Conservation (phyloP, 2,329 filamentous ascomycete genomes). For the Zarea fungicola region DNA sequence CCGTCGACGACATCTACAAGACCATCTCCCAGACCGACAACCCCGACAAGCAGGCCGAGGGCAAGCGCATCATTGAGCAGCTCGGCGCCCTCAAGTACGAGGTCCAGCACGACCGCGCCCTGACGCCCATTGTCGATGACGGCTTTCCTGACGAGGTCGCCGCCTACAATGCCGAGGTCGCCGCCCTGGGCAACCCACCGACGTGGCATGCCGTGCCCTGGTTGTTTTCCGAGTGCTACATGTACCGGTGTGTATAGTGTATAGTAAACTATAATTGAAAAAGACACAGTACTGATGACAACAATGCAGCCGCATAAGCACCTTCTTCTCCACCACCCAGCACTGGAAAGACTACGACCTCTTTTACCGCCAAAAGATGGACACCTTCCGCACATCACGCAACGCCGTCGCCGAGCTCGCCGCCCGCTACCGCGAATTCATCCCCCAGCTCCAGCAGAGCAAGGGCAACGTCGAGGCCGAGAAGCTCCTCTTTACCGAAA, state of each 20-base stretch:
- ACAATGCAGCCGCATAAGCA: constrained; percentile 60
- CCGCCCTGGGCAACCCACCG: constrained; percentile 59
- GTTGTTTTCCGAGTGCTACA: constrained; percentile 91
- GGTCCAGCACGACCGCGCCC: constrained; percentile 76
- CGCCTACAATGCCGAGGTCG: constrained; percentile 81
- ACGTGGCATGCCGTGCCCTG: constrained; percentile 83
- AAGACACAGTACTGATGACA: constrained; percentile 21
- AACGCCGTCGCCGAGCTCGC: constrained; percentile 80
- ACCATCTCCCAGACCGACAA: constrained; percentile 56
- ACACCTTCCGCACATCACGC: constrained; percentile 86
- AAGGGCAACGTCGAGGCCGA: constrained; percentile 63
- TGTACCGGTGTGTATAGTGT: constrained; percentile 49
- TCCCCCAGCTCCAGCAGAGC: constrained; percentile 56
- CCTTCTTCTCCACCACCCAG: constrained; percentile 67
- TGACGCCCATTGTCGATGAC: constrained; percentile 75
- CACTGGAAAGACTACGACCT: constrained; percentile 90
- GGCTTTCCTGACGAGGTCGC: constrained; percentile 73
- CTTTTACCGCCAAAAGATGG: constrained; percentile 84
- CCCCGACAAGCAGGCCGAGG: constrained; percentile 65
- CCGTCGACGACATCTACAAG: constrained; percentile 91
- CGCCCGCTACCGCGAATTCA: constrained; percentile 68
- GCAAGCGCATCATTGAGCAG: constrained; percentile 77
- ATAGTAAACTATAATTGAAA: constrained; percentile 16
- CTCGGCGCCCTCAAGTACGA: constrained; percentile 88
- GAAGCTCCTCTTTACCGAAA: constrained; percentile 76